Percentiles rank a stretch among this genome's conserved stretches.
phyloP scores from a whole-genome alignment of 202 grass and related monocot genomes.

The Digitaria exilis region DNA sequence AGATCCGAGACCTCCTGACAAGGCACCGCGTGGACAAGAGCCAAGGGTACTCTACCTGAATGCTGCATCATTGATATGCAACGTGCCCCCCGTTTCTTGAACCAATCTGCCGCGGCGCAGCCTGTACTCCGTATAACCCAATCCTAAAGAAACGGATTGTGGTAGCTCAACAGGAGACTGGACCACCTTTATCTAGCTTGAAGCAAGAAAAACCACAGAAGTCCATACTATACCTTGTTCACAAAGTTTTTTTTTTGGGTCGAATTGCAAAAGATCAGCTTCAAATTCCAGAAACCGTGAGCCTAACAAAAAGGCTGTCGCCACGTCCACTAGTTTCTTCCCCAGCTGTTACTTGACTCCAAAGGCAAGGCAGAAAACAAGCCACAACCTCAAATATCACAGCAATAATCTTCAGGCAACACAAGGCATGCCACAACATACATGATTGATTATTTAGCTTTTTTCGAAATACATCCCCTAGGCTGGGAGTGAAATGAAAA shows the following conservation, averaged over 20 bases:
- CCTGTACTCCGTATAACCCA: not conserved
- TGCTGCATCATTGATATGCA: not conserved
- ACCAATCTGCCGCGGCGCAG: no score
- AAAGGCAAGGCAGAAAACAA: not conserved
- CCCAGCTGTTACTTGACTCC: not conserved
- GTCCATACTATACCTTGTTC: not conserved
- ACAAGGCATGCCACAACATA: not conserved
- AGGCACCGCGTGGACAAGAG: not conserved
- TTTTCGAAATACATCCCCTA: not conserved
- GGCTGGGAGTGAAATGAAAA: not conserved
- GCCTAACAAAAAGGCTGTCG: not conserved
- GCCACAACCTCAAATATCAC: not conserved
- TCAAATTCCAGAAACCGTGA: not conserved
- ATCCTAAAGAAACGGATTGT: not conserved
- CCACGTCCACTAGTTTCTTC: not conserved
- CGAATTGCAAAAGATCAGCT: not conserved
- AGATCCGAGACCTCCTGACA: not conserved
- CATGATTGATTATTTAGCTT: not conserved
- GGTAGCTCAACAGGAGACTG: not conserved
- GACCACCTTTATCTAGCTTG: constrained; percentile 4
- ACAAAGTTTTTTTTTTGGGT: not conserved
- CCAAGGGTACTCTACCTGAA: not conserved
- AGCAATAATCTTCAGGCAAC: not conserved
- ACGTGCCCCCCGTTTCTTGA: not conserved
- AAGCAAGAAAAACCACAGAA: not conserved